phyloP scores from a whole-genome alignment of 805 yeast genomes.

The Metschnikowia noctiluminum region DNA sequence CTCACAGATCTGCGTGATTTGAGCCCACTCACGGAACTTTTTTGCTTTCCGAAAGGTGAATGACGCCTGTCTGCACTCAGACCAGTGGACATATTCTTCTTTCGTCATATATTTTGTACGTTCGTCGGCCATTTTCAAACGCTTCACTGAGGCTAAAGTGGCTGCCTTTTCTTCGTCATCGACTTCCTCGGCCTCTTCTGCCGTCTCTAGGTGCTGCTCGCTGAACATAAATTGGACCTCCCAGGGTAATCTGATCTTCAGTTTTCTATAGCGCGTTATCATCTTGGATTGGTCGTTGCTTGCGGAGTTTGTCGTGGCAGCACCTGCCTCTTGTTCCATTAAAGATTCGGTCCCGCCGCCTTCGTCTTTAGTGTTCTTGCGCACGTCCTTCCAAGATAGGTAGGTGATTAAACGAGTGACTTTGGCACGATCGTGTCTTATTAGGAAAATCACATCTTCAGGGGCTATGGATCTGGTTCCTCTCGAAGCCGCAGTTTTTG shows the following conservation, averaged over 20 bases:
- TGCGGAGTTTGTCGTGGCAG: slow-evolving; percentile 30
- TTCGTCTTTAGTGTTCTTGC: slow-evolving; percentile 70
- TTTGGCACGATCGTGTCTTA: slow-evolving; percentile 90
- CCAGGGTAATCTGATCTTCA: slow-evolving; percentile 89
- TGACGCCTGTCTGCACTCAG: slow-evolving; percentile 96
- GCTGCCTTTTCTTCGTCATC: slow-evolving; percentile 93
- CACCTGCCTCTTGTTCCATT: slow-evolving; percentile 47
- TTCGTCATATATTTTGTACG: slow-evolving; percentile 90
- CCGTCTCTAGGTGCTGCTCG: slow-evolving; percentile 79
- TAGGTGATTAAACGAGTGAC: slow-evolving; percentile 89
- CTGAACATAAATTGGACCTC: slow-evolving; percentile 90
- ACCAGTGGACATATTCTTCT: slow-evolving; percentile 98
- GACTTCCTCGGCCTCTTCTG: slow-evolving; percentile 53
- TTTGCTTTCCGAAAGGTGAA: slow-evolving; percentile 94
- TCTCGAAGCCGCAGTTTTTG: slow-evolving; percentile 70
- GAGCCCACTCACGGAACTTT: slow-evolving; percentile 95
- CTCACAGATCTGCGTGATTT: slow-evolving; percentile 77
- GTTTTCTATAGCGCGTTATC: slow-evolving; percentile 58
- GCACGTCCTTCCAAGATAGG: slow-evolving; percentile 93
- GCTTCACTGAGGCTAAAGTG: slow-evolving; percentile 77
- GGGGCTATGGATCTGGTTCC: slow-evolving; percentile 84
- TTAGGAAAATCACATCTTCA: slow-evolving; percentile 89
- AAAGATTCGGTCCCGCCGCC: slow-evolving; percentile 48
- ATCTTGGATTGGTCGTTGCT: slow-evolving; percentile 38
- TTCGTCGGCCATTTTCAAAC: slow-evolving; percentile 90